phyloP scores from a whole-genome alignment of 805 yeast species.

The Yarrowia yakushimensis region DNA sequence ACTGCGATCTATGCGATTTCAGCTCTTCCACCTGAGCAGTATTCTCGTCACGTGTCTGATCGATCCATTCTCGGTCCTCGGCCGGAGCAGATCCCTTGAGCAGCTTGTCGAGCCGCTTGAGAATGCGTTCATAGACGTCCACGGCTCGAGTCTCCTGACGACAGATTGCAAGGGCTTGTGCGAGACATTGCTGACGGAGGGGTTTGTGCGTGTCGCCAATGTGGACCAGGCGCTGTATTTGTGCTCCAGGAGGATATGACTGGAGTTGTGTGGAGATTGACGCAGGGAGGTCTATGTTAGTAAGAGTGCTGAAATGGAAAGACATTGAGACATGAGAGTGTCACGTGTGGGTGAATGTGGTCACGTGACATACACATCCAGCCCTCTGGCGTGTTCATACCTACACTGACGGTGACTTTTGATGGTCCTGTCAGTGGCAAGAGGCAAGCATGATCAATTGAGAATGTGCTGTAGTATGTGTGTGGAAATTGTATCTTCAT shows the following conservation, averaged over 20 bases:
- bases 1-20: neutral
- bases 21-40: neutral
- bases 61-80: neutral
- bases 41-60: neutral
- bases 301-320: too few species aligned
- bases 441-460: too few species aligned
- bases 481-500: too few species aligned
- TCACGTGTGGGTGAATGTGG: too few species aligned
- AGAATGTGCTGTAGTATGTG: too few species aligned
- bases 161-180: conserved; percentile 1
- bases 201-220: conserved; percentile 5
- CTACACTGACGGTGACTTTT: too few species aligned
- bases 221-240: conserved; percentile 9
- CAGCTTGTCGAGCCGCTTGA: conserved; percentile 11
- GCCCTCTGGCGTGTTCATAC: too few species aligned
- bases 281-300: neutral
- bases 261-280: neutral
- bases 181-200: conserved; percentile 2
- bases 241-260: neutral
- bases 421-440: too few species aligned
- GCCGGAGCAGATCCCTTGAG: neutral
- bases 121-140: neutral
- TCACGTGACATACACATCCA: too few species aligned
- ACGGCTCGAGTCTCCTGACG: neutral
- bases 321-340: too few species aligned